Evolutionary conservation across 805 yeast genomes (phyloP).

Genomic region (Tanozyma kutaoensis): DNA sequence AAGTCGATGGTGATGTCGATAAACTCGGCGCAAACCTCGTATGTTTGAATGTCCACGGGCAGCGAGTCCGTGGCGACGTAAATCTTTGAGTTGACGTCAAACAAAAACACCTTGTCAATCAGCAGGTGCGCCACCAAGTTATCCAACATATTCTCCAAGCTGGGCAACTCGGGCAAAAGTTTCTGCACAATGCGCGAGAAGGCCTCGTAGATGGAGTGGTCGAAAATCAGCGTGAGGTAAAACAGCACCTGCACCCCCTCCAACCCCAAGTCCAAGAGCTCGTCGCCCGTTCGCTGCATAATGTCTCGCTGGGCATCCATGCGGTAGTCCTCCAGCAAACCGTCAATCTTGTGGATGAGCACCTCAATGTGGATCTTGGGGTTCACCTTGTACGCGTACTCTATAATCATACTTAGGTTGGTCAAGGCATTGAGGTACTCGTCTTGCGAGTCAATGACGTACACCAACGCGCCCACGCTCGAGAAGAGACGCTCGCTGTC

Average conservation of each 20-base stretch:
- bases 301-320: slow-evolving; percentile 93
- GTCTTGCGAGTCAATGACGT: slow-evolving; percentile 91
- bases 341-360: slow-evolving; percentile 90
- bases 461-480: slow-evolving; percentile 80
- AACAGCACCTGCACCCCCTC: slow-evolving; percentile 87
- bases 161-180: slow-evolving; percentile 77
- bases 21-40: slow-evolving; percentile 94
- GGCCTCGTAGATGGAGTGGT: slow-evolving; percentile 92
- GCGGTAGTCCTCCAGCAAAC: slow-evolving; percentile 84
- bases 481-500: slow-evolving; percentile 69
- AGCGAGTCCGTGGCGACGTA: slow-evolving; percentile 94
- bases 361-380: slow-evolving; percentile 85
- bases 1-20: slow-evolving; percentile 89
- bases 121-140: slow-evolving; percentile 78
- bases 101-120: slow-evolving; percentile 84
- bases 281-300: slow-evolving; percentile 92
- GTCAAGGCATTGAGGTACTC: slow-evolving; percentile 88
- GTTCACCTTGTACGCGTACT: slow-evolving; percentile 73
- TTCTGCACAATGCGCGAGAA: slow-evolving; percentile 89
- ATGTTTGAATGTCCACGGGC: slow-evolving; percentile 90
- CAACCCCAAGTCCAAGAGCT: slow-evolving; percentile 73
- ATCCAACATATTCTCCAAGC: slow-evolving; percentile 79
- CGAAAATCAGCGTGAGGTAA: slow-evolving; percentile 87
- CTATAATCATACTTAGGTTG: slow-evolving; percentile 76
- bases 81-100: slow-evolving; percentile 85